Base-by-base conservation (phyloP, 495 filamentous ascomycete species). In the Talaromyces thailandensis region DNA sequence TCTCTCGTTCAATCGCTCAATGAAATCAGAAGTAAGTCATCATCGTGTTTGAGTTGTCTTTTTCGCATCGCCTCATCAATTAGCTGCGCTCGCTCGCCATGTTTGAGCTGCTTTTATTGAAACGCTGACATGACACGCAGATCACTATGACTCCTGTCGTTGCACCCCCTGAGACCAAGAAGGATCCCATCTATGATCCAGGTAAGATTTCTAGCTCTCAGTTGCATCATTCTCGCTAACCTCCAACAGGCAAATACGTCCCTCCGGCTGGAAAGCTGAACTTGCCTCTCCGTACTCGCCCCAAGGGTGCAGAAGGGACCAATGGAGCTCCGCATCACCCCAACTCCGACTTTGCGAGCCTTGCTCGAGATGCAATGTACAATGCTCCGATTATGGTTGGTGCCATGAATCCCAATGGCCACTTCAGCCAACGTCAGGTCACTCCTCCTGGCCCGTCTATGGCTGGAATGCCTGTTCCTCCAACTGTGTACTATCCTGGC, bases 381-480 rank as follows among this genome's bases (percentile, higher is more conserved):
- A 61, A 61, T 32, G 43, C 59, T 31, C 59, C 59, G 28, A 40
- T 61, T 6, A 61, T 61, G 59, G 59, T 61, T 2, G n/a, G 43
- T 25, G 45, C 43, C 2, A 61, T 61, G 45, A 61, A 61, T 24
- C 37, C 59, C 32, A 48, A 50, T 21, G 43, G 43, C 14, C 59
- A 61, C 26, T 61, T 50, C 43, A 31, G 59, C 16, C 59, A 61
- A 35, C 59, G 59, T 35, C 59, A 61, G 37, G 45, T 61, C n/a
- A 61, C 59, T 52, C 59, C 59, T 24, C 59, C 59, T 5, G 59
- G 59, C 3, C 24, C 59, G 11, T n/a, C 59, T 11, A 61, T 61
- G 40, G 24, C 59, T 2, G 59, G 59, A 6, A 61, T 61, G 59
- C 43, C 59, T 29, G 28, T 61, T 28, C 25, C 40, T 32, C 43